Conservation (phyloP, 257 asterid genomes). For the Eustoma russellianum region DNA sequence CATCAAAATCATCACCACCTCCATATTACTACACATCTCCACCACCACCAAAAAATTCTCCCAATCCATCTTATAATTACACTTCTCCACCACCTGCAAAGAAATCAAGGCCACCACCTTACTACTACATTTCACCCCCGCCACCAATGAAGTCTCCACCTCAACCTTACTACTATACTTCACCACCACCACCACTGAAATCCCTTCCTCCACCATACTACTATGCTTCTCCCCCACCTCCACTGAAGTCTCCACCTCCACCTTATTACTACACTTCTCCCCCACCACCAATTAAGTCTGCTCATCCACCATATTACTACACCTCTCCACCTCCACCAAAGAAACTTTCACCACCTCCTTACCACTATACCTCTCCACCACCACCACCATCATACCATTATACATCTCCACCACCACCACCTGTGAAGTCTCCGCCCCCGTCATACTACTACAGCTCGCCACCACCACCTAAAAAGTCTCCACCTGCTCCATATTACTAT, state of each 20-base stretch:
- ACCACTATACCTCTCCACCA: constrained; percentile 10
- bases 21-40: constrained; percentile 28
- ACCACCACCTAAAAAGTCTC: constrained; percentile 12
- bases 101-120: constrained; percentile 22
- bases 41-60: constrained; percentile 27
- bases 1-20: constrained; percentile 15
- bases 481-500: constrained; percentile 8
- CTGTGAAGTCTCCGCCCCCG: constrained; percentile 2
- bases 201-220: constrained; percentile 34
- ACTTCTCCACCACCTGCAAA: constrained; percentile 35
- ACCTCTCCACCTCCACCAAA: constrained; percentile 38
- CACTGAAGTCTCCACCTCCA: constrained; percentile 13
- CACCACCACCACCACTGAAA: constrained; percentile 20
- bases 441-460: constrained; percentile 8
- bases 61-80: constrained; percentile 32
- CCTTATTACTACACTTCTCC: constrained; percentile 17
- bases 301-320: constrained; percentile 28
- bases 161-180: constrained; percentile 18
- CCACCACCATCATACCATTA: constrained; percentile 30
- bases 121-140: constrained; percentile 19
- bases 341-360: constrained; percentile 27
- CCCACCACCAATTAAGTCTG: constrained; percentile 11
- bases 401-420: constrained; percentile 27
- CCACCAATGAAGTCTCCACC: constrained; percentile 32
- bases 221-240: constrained; percentile 43